Percentiles rank a stretch among this genome's conserved stretches.
phyloP scores from a whole-genome alignment of 192 early-diverging fungal genomes.

The Haplosporangium gracile region DNA sequence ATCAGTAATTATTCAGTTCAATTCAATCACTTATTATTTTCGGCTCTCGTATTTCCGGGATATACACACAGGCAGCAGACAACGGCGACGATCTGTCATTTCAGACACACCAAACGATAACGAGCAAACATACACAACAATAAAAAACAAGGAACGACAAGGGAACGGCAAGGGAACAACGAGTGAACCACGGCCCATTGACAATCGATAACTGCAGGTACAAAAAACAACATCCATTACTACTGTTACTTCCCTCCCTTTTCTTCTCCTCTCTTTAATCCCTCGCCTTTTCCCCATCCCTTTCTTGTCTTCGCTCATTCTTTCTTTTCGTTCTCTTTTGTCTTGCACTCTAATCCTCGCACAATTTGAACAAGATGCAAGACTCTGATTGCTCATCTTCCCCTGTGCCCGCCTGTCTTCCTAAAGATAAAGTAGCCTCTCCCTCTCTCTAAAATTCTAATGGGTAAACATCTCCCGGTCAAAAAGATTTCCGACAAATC shows the following conservation, averaged over 20 bases:
- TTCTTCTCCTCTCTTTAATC: background rate
- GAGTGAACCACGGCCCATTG: background rate
- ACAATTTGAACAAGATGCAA: background rate
- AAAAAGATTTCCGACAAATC: background rate
- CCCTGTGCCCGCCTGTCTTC: background rate
- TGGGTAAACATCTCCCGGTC: conserved; percentile 1
- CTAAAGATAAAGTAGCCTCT: background rate
- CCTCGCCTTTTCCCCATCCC: background rate
- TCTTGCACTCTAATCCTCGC: background rate
- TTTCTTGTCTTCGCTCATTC: background rate
- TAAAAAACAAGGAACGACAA: background rate
- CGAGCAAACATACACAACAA: background rate
- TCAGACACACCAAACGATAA: background rate
- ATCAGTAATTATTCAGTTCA: background rate
- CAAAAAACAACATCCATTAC: background rate
- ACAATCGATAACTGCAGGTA: background rate
- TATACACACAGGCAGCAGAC: background rate
- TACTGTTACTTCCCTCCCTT: background rate
- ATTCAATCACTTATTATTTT: background rate
- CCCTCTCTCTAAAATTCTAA: background rate
- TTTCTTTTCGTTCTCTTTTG: background rate
- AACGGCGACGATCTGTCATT: background rate
- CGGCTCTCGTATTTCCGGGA: conserved; percentile 5
- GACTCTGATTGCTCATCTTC: background rate
- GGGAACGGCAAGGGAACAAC: too few relatives aligned